phyloP scores from a whole-genome alignment of 139 green algal genomes.

The Coccomyxa sp. region DNA sequence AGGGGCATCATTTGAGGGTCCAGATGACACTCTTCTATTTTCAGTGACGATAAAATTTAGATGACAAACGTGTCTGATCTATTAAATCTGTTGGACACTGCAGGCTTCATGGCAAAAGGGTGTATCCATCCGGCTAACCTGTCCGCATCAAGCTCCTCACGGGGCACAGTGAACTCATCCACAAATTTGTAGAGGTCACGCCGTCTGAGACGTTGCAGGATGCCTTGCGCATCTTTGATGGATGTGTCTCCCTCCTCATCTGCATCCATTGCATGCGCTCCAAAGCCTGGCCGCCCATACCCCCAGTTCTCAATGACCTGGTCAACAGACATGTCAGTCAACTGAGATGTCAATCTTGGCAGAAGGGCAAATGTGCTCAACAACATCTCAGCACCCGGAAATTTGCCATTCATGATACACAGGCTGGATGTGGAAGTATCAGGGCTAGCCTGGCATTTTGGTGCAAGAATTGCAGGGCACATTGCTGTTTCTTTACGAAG shows the following conservation, averaged over 20 bases:
- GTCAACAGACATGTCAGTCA: not conserved
- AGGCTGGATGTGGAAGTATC: too few species aligned
- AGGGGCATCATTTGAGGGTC: not conserved
- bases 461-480: too few species aligned
- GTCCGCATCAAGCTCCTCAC: not conserved
- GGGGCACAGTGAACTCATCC: conserved; percentile 41
- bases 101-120: too few species aligned
- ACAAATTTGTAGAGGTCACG: conserved; percentile 71
- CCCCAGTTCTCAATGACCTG: conserved; percentile 4
- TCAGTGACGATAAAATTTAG: not conserved
- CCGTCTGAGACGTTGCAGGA: conserved; percentile 48
- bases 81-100: not conserved
- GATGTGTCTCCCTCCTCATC: conserved; percentile 19
- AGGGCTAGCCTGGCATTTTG: too few species aligned
- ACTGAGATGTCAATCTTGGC: too few species aligned
- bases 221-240: conserved; percentile 39
- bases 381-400: too few species aligned
- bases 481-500: too few species aligned
- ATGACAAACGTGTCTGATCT: not conserved
- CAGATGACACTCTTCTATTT: not conserved
- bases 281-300: not conserved
- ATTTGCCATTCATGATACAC: too few species aligned
- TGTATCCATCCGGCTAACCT: not conserved
- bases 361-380: too few species aligned
- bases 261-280: conserved; percentile 2